Percentiles rank a stretch among this genome's conserved stretches.
Conservation (phyloP, 768 basidiomycete species). For the Collybia mongolica region DNA sequence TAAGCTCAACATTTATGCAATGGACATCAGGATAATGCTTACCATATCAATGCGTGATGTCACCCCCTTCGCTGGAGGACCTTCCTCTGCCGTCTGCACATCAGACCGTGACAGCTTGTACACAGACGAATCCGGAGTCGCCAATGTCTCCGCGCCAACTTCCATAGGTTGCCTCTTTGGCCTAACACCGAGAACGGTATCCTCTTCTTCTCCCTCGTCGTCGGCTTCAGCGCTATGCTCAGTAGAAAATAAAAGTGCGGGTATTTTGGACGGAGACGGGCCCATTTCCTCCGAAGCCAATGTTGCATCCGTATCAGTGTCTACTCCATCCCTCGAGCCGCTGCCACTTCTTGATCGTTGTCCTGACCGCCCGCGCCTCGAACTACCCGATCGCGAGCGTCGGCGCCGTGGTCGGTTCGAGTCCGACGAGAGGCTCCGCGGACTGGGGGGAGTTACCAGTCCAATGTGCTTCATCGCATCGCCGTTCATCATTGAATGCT, state of each 20-base stretch:
- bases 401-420: conserved; percentile 49
- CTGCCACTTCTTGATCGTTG: conserved; percentile 20
- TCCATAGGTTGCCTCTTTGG: conserved; percentile 4
- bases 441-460: conserved; percentile 75
- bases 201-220: conserved; percentile 22
- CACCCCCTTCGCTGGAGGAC: conserved; percentile 1
- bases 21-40: conserved; percentile 5
- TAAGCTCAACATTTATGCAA: conserved; percentile 1
- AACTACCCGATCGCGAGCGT: background rate
- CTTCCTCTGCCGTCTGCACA: conserved; percentile 2
- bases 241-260: background rate
- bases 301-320: conserved; percentile 23
- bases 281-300: conserved; percentile 34
- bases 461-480: conserved; percentile 40
- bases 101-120: conserved; percentile 15
- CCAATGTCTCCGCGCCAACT: conserved; percentile 10
- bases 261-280: conserved; percentile 13
- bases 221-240: conserved; percentile 13
- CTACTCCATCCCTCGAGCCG: conserved; percentile 15
- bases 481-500: conserved; percentile 29
- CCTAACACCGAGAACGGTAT: conserved; percentile 20
- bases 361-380: conserved; percentile 22
- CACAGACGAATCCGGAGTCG: conserved; percentile 27
- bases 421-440: conserved; percentile 68
- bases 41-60: conserved; percentile 12